Evolutionary conservation across 768 basidiomycete species (phyloP), one percentile per base, ranked within the genome.

Genomic region (Xerocomellus amylosporus): DNA sequence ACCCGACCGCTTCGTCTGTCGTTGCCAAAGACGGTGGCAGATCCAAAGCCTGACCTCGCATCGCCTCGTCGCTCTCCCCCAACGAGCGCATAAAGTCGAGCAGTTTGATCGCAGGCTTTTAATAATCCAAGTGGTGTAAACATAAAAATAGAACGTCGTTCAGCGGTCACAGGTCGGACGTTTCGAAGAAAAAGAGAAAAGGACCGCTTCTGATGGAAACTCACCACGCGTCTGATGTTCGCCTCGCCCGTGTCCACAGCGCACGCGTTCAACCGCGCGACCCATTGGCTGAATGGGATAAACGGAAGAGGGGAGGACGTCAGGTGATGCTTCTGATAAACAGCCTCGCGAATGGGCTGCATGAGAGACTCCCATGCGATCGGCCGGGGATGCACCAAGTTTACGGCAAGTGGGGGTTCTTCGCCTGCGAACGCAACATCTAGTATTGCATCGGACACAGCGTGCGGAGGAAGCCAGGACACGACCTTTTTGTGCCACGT

Each of bases 341-440:
- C 33, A 0, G 60, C 58, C 12, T 58, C 55, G 17, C 54, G 54
- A 14, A 77, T 49, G 5, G 60, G 55, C 5, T 41, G 53, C 55
- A 77, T 71, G 47, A 56, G 8, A 1, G 47, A 48, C 6, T 37
- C 56, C 63, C 68, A 70, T 26, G 45, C n/a, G 8, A 70, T 50
- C 12, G 75, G 73, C 2, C 61, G 66, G 0, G 71, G 71, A 50
- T 73, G 73, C 8, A 73, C 67, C 28, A 76, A 17, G 36, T 75
- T 73, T 31, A 70, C 45, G 5, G 54, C 63, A 8, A 64, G 30
- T 1, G 64, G 63, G 2, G 54, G 59, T 15, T 52, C 28, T 15
- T 59, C 55, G 8, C 62, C 43, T 8, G 58, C 46, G 38, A 75
- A 62, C 4, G 65, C 66, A 20, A 73, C 58, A 38, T 71, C 66